Evolutionary conservation across 1,139 yeast species (phyloP).

Genomic region (Suhomyces wounanorum): DNA sequence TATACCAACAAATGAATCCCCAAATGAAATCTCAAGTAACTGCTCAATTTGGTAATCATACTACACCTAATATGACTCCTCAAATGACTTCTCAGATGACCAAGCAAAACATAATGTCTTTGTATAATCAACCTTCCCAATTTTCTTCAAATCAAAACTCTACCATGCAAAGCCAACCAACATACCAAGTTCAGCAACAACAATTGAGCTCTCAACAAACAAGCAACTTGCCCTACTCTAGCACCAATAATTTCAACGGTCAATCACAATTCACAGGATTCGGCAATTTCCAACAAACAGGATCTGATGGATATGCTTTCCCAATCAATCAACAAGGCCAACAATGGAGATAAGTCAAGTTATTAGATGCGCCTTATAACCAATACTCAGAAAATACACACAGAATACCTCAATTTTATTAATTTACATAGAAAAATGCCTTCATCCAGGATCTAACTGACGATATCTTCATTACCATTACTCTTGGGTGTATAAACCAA

Average conservation of each 20-base stretch:
- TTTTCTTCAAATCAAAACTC: slow-evolving; percentile 27
- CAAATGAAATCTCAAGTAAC: slow-evolving; percentile 32
- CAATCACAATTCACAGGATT: slow-evolving; percentile 21
- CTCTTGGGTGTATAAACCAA: too few species aligned
- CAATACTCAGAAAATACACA: not conserved
- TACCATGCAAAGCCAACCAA: slow-evolving; percentile 23
- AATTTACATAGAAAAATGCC: too few species aligned
- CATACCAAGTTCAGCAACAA: slow-evolving; percentile 11
- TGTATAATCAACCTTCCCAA: slow-evolving; percentile 40
- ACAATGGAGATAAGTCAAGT: slow-evolving; percentile 10
- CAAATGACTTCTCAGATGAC: slow-evolving; percentile 44
- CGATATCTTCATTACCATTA: too few species aligned
- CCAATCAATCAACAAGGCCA: slow-evolving; percentile 10
- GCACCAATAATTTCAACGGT: not conserved
- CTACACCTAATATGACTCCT: not conserved
- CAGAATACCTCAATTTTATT: not conserved
- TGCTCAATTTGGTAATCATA: slow-evolving; percentile 42
- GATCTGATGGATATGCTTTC: slow-evolving; percentile 8
- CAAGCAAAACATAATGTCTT: slow-evolving; percentile 43
- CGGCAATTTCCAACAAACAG: slow-evolving; percentile 11
- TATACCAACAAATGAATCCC: slow-evolving; percentile 47
- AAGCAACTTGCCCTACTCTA: not conserved
- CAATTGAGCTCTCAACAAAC: not conserved
- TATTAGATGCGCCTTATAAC: not conserved
- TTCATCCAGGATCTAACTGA: not conserved